Evolutionary conservation across 192 early-diverging fungal genomes (phyloP), one percentile per base, ranked within the genome.

Genomic region (Ramicandelaber brevisporus): DNA sequence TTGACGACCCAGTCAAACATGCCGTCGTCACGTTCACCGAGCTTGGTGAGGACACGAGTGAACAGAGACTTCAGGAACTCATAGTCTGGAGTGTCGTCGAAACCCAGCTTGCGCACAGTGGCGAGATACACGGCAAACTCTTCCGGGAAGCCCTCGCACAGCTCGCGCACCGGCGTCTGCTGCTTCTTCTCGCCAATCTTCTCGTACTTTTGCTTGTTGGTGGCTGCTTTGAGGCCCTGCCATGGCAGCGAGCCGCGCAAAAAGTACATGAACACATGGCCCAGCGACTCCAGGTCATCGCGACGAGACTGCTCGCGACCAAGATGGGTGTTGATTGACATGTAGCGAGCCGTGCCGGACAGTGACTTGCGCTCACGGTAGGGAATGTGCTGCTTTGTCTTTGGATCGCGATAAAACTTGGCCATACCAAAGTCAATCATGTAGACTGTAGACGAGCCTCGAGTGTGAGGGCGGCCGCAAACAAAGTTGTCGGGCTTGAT

Each of bases 401-500:
- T 85, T 17, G 88, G 86, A 49, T 97, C 90, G 13, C 87, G 64
- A 40, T 92, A 97, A 38, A 86, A 68, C 54, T 97, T 97, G 20
- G 85, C 90, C 85, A 97, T 89, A 25, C 90, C 90, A 64, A 93
- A 93, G 58, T 97, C 90, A 35, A 97, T 74, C 40, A 97, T 69
- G 46, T 73, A 79, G 12, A 97, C 61, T 41, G 61, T 46, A 34
- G 67, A 74, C 24, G 56, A 55, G 14, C 46, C 47, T 14, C 59
- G 50, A 5, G 68, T 63, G 20, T 50, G 47, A 3, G 64, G 71
- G 17, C 75, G 65, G 11, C 90, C 90, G 29, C 92, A 70, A 39
- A 97, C 54, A 40, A 97, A 97, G 59, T 97, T 97, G 48, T 97
- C 90, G 18, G 90, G 90, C 49, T 97, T 97, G 50, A 97, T 90